phyloP scores from a whole-genome alignment of 1,284 basidiomycete genomes.

The Ganoderma meredithae region DNA sequence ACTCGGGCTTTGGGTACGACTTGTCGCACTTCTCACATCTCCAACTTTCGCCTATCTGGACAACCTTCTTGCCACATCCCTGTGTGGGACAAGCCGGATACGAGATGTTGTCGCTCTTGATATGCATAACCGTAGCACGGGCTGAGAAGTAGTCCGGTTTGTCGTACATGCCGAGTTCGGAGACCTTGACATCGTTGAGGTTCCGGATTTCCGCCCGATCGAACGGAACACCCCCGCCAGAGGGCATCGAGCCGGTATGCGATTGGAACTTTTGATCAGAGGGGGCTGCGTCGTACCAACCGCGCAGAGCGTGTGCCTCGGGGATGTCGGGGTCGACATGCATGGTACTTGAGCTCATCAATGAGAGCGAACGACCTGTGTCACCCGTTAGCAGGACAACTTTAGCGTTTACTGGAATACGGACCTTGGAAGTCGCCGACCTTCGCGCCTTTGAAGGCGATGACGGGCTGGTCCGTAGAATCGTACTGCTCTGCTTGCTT shows the following conservation, averaged over 20 bases:
- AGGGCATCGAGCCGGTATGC: conserved; percentile 58
- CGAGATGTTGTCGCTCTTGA: conserved; percentile 86
- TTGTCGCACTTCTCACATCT: conserved; percentile 94
- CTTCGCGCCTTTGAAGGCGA: conserved; percentile 96
- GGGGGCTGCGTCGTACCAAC: conserved; percentile 89
- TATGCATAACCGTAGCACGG: conserved; percentile 88
- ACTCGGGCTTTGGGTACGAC: conserved; percentile 76
- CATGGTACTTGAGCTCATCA: conserved; percentile 76
- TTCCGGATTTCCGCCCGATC: conserved; percentile 78
- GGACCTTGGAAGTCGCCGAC: conserved; percentile 93
- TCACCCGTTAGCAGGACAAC: conserved; percentile 6
- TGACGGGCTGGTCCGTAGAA: conserved; percentile 67
- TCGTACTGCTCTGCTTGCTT: conserved; percentile 90
- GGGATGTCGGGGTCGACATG: conserved; percentile 88
- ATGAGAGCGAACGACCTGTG: conserved; percentile 80
- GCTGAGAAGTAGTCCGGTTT: conserved; percentile 86
- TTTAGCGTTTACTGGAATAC: conserved; percentile 18
- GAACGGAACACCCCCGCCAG: conserved; percentile 55
- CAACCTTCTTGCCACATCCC: conserved; percentile 93
- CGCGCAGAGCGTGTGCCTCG: conserved; percentile 86
- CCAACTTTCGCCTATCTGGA: conserved; percentile 77
- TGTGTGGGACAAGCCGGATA: conserved; percentile 91
- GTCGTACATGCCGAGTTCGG: conserved; percentile 80
- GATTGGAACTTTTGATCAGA: conserved; percentile 71
- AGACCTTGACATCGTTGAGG: conserved; percentile 85